Evolutionary conservation across 345 rosid species (phyloP).

Genomic region (Pelargonium nanum): DNA sequence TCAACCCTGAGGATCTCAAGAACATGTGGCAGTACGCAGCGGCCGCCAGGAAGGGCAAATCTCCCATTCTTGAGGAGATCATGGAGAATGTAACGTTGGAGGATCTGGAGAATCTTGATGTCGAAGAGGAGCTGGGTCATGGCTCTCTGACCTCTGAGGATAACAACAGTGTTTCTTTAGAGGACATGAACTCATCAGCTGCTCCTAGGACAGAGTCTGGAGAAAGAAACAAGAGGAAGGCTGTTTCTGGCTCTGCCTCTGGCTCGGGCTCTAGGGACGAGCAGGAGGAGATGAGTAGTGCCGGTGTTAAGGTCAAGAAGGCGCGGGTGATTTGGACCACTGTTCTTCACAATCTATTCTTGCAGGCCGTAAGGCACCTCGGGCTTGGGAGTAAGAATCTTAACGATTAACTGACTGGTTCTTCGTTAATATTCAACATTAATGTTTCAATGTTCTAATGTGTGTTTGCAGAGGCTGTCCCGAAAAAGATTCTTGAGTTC

Average conservation of each 20-base stretch:
- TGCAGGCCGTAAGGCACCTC: slow-evolving; percentile 44
- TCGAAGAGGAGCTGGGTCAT: not conserved
- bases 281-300: slow-evolving; percentile 8
- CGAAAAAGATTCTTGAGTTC: slow-evolving; percentile 56
- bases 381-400: slow-evolving; percentile 55
- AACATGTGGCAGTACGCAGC: slow-evolving; percentile 48
- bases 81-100: not conserved
- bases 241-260: too few relatives aligned
- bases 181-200: too few relatives aligned
- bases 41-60: slow-evolving; percentile 26
- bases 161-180: too few relatives aligned
- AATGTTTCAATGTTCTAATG: too few relatives aligned
- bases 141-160: not conserved
- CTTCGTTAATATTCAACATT: too few relatives aligned
- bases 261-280: slow-evolving; percentile 1
- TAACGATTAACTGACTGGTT: not conserved
- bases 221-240: slow-evolving; percentile 6
- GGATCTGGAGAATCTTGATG: not conserved
- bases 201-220: too few relatives aligned
- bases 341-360: slow-evolving; percentile 47
- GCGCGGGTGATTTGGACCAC: slow-evolving; percentile 52
- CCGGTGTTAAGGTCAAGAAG: slow-evolving; percentile 25
- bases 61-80: slow-evolving; percentile 11
- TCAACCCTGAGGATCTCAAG: slow-evolving; percentile 33
- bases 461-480: slow-evolving; percentile 53